These are phyloP conservation scores for Dictyostelium purpureum DNA, from an alignment of 78 protist genomes.

Conservation along the genomic window DNA sequence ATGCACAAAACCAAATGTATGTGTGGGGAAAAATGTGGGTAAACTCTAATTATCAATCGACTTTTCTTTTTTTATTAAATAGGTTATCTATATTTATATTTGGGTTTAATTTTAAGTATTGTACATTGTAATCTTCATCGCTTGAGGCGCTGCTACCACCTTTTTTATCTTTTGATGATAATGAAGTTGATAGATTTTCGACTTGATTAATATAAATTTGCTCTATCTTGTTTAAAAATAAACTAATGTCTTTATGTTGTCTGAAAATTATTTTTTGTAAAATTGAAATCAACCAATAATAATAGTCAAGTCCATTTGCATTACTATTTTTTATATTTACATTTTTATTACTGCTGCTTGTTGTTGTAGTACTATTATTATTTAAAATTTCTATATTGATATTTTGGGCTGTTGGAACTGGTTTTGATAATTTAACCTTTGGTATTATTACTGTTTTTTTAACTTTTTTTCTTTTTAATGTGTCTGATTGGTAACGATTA, in stretches of 20 bases:
- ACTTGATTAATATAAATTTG: conserved; percentile 2
- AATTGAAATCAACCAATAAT: neutral
- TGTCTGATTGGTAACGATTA: neutral
- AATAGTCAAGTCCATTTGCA: conserved; percentile 2
- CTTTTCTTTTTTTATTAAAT: neutral
- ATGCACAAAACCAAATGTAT: no score
- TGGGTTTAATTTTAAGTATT: neutral
- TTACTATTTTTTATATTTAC: neutral
- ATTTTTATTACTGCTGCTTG: neutral
- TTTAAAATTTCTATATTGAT: no score
- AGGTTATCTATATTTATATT: neutral
- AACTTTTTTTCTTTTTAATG: neutral
- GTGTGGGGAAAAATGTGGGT: no score
- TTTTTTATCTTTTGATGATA: no score
- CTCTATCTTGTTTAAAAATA: neutral
- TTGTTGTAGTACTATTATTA: no score
- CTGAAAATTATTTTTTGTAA: neutral
- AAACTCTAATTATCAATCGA: no score
- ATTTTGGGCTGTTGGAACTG: no score
- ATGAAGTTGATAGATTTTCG: neutral
- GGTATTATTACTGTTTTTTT: neutral
- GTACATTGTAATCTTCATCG: neutral
- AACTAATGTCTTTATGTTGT: conserved; percentile 4
- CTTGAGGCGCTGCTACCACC: no score
- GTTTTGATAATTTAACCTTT: neutral